Percentiles rank a stretch among this genome's conserved stretches.
Conservation (phyloP, 2,329 filamentous ascomycete genomes). For the Trichoderma koningiopsis region DNA sequence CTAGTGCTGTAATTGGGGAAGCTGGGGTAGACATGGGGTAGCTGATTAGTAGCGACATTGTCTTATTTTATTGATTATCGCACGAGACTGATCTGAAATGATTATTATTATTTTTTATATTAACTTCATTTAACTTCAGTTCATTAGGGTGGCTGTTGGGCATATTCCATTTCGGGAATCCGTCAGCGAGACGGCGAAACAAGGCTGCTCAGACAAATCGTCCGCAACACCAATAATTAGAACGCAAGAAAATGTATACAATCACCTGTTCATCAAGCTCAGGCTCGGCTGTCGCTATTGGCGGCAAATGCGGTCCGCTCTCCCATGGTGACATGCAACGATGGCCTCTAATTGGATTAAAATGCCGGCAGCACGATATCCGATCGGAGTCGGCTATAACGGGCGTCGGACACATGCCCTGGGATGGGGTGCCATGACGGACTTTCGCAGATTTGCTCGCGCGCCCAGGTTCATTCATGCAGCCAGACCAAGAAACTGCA, state of each 20-base stretch:
- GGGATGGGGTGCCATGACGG: not conserved
- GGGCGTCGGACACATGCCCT: not conserved
- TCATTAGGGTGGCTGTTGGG: not conserved
- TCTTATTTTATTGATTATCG: not conserved
- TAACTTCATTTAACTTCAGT: too few species aligned
- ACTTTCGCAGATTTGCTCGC: not conserved
- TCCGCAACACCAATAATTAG: not conserved
- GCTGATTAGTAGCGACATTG: not conserved
- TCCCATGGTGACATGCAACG: not conserved
- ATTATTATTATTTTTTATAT: not conserved
- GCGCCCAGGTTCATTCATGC: not conserved
- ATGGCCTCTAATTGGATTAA: not conserved
- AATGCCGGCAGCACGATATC: constrained; percentile 18
- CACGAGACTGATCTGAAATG: not conserved
- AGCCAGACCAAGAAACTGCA: not conserved
- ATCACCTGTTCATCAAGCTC: not conserved
- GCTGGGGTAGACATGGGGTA: not conserved
- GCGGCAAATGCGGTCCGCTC: constrained; percentile 3
- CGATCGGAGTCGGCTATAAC: constrained; percentile 17
- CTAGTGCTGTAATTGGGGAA: not conserved
- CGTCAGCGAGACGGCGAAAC: not conserved
- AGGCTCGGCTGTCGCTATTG: not conserved
- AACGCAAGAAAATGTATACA: not conserved
- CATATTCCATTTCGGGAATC: not conserved
- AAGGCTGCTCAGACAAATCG: not conserved